These are phyloP conservation scores for Phytopythium ostracodes DNA, from an alignment of 352 stramenopile genomes.

Conservation along the genomic window DNA sequence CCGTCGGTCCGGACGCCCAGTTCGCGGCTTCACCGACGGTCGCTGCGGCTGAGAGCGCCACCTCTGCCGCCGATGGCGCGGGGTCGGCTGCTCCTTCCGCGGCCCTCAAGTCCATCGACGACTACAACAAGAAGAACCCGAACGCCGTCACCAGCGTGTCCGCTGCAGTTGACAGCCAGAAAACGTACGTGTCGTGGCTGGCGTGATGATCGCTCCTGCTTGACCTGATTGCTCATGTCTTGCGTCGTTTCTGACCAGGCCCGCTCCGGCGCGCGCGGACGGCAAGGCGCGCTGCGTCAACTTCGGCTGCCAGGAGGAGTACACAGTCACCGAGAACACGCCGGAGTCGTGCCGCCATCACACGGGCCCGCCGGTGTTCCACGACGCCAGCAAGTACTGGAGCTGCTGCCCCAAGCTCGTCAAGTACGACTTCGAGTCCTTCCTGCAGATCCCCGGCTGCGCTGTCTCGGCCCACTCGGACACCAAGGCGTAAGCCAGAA, in stretches of 20 bases:
- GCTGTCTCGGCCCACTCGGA: conserved; percentile 80
- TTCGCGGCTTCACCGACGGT: conserved; percentile 84
- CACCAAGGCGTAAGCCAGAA: conserved; percentile 30
- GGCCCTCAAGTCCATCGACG: conserved; percentile 89
- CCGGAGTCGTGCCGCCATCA: conserved; percentile 80
- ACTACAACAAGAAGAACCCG: conserved; percentile 91
- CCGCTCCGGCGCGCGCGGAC: conserved; percentile 57
- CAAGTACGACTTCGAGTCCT: conserved; percentile 95
- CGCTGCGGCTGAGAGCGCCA: conserved; percentile 47
- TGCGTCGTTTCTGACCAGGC: conserved; percentile 7
- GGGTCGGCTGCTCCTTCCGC: conserved; percentile 16
- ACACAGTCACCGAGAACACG: conserved; percentile 86
- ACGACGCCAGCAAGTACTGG: conserved; percentile 93
- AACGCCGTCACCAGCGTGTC: conserved; percentile 85
- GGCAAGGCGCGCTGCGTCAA: conserved; percentile 90
- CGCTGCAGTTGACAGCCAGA: conserved; percentile 52
- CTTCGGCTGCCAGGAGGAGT: conserved; percentile 91
- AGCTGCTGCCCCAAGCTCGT: conserved; percentile 90
- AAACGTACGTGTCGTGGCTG: conserved; percentile 20
- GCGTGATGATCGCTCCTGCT: neutral
- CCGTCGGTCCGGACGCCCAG: conserved; percentile 53
- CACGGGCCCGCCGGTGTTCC: conserved; percentile 87
- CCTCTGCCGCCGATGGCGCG: conserved; percentile 12
- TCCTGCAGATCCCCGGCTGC: conserved; percentile 88
- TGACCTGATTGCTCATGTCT: conserved; percentile 1